Conservation (phyloP, 768 basidiomycete species). For the Amanita exitialis region DNA sequence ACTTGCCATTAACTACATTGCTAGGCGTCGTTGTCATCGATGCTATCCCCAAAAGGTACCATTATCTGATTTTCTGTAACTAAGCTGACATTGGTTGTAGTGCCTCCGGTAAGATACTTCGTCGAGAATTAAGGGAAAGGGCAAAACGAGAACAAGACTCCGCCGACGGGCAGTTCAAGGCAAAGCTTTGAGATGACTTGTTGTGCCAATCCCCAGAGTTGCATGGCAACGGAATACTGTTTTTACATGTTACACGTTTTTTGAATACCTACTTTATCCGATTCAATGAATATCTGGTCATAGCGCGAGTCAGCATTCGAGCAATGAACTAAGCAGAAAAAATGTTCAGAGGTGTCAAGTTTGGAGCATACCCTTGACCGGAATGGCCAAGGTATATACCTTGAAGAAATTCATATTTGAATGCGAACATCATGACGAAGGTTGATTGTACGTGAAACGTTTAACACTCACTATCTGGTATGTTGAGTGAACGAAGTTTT, state of each 20-base stretch:
- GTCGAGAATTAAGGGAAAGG: slow-evolving; percentile 62
- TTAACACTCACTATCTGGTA: slow-evolving; percentile 10
- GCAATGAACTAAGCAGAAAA: background rate
- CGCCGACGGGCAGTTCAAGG: slow-evolving; percentile 18
- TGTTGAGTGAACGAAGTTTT: background rate
- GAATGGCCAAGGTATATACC: slow-evolving; percentile 55
- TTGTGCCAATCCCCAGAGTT: background rate
- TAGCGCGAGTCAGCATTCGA: background rate
- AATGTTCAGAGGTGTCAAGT: slow-evolving; percentile 52
- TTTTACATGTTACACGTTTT: background rate
- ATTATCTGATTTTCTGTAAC: background rate
- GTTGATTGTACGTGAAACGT: slow-evolving; percentile 6
- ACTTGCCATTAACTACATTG: slow-evolving; percentile 16
- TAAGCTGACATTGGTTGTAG: slow-evolving; percentile 24
- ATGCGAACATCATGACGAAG: slow-evolving; percentile 43
- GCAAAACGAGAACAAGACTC: slow-evolving; percentile 49
- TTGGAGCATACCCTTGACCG: slow-evolving; percentile 58
- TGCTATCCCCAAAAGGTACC: slow-evolving; percentile 59
- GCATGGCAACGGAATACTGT: background rate
- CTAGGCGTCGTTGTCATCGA: slow-evolving; percentile 55
- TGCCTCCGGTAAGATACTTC: slow-evolving; percentile 81
- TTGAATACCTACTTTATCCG: background rate
- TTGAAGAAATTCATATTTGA: slow-evolving; percentile 84
- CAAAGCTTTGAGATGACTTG: slow-evolving; percentile 20
- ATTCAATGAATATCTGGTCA: background rate